Evolutionary conservation across 257 asterid genomes (phyloP).

Genomic region (Fraxinus quadrangulata): DNA sequence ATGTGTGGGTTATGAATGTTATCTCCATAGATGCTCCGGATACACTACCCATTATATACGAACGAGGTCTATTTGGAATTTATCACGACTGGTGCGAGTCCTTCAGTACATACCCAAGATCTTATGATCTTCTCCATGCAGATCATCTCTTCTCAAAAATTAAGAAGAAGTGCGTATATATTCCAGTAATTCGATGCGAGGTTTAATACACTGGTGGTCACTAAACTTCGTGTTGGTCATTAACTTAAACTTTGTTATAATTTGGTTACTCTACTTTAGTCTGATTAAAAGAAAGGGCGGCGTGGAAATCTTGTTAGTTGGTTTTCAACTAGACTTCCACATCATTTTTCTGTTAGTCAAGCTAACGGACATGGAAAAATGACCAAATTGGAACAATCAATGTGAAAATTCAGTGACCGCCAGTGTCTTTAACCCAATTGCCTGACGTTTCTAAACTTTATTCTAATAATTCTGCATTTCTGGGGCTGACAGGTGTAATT

Average conservation of each 20-base stretch:
- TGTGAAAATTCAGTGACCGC: not conserved
- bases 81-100: constrained; percentile 30
- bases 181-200: not conserved
- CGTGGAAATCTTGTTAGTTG: not conserved
- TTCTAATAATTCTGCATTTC: constrained; percentile 25
- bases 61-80: constrained; percentile 25
- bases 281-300: not conserved
- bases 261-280: not conserved
- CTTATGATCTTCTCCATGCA: constrained; percentile 29
- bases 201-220: not conserved
- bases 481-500: constrained; percentile 56
- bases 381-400: constrained; percentile 5
- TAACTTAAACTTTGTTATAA: not conserved
- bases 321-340: not conserved
- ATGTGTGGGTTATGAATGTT: constrained; percentile 33
- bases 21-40: constrained; percentile 28
- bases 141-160: constrained; percentile 28
- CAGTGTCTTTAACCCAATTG: not conserved
- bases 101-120: constrained; percentile 34
- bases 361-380: constrained; percentile 10
- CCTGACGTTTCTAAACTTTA: not conserved
- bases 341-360: constrained; percentile 1
- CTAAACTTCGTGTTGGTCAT: not conserved
- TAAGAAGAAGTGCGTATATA: constrained; percentile 16
- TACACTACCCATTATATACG: constrained; percentile 26